Evolutionary conservation across 2,329 filamentous ascomycete species (phyloP), one percentile per base, ranked within the genome.

Genomic region (Microcyclospora pomicola): DNA sequence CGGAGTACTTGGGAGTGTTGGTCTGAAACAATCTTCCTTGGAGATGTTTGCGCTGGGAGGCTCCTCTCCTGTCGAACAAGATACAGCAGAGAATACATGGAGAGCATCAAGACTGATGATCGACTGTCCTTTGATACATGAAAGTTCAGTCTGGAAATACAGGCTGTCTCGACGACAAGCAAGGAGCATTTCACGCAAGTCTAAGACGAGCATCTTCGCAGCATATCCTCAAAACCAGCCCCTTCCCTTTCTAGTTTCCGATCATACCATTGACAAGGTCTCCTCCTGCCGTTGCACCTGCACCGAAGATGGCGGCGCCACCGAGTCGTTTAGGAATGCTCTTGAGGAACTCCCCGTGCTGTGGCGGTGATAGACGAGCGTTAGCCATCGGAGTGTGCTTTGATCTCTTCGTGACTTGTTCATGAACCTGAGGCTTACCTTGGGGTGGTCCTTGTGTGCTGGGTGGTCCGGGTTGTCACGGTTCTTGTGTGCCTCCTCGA

Each of bases 1-100:
- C 56, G 6, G 64, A 68, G 53, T 68, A 55, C 48, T 49, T 52
- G 39, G 65, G 65, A 2, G 53, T 66, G n/a, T 40, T 67, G 33
- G 49, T 56, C 15, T 53, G 44, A 51, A 16, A 9, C 19, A 24
- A 24, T 7, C 4, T 7, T 7, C 19, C 19, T n/a, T n/a, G n/a
- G n/a, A 24, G 4, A 24, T 24, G 19, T 24, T 24, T 4, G 19
- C 19, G 7, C 4, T 24, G 7, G 19, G 7, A 24, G 19, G 7
- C 19, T 24, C 7, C 19, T 24, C 19, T 7, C 4, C 19, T 7
- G 19, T 24, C 19, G 7, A 24, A 24, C 19, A 7, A 24, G 4
- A 24, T n/a, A 24, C 19, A 24, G 19, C 7, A 24, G 7, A 24
- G 5, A 24, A 24, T 7, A 24, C 19, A 5, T 7, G 19, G 19